Percentiles rank a stretch among this genome's conserved stretches.
Conservation (phyloP, 345 rosid genomes). For the Sapria himalayana region DNA sequence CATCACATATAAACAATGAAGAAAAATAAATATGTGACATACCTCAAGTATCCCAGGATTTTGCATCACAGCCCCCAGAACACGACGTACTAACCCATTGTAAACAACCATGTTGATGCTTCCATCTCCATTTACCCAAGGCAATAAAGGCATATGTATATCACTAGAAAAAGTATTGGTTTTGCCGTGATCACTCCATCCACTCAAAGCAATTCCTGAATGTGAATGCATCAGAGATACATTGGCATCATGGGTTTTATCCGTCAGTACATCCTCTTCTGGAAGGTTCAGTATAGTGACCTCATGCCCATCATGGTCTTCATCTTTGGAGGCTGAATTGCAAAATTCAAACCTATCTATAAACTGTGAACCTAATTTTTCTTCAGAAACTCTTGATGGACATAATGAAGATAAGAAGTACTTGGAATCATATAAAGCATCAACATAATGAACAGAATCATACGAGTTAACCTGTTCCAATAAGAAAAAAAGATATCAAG, state of each 20-base stretch:
- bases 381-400: conserved; percentile 14
- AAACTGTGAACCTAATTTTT: no score
- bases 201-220: conserved; percentile 9
- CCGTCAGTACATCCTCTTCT: conserved; percentile 20
- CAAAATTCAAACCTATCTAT: conserved; percentile 15
- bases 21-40: conserved; percentile 3
- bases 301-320: conserved; percentile 30
- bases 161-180: conserved; percentile 11
- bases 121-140: conserved; percentile 92
- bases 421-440: conserved; percentile 63
- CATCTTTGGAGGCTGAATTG: conserved; percentile 11
- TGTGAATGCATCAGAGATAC: conserved; percentile 13
- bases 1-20: no score
- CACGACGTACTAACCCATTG: conserved; percentile 57
- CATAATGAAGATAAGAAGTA: conserved; percentile 34
- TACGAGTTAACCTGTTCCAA: conserved; percentile 49
- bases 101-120: conserved; percentile 41
- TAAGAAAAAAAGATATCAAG: no score
- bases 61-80: conserved; percentile 75
- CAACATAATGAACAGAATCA: conserved; percentile 46
- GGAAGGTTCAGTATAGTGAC: conserved; percentile 86
- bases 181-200: conserved; percentile 10
- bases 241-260: conserved; percentile 14
- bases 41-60: conserved; percentile 84
- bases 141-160: conserved; percentile 37